phyloP scores from a whole-genome alignment of 2,329 filamentous ascomycete genomes.

The Xylariales sp. region DNA sequence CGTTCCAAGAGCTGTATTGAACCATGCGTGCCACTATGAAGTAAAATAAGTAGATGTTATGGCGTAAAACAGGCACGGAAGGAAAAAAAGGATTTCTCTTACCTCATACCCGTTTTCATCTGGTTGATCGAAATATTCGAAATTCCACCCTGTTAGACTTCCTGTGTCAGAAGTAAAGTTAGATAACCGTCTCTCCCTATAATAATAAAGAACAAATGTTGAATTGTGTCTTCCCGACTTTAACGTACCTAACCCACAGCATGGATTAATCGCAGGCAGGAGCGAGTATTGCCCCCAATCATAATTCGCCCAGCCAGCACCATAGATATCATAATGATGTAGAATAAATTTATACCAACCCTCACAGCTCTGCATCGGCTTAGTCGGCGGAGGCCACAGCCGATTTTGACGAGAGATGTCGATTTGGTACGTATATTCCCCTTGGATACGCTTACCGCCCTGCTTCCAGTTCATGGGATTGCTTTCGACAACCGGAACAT shows the following conservation, averaged over 20 bases:
- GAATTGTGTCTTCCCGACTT: too few relatives aligned
- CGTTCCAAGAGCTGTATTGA: slow-evolving; percentile 2
- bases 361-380: background rate
- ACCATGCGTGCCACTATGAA: slow-evolving; percentile 2
- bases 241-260: background rate
- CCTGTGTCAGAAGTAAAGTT: background rate
- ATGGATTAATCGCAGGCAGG: background rate
- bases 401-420: background rate
- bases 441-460: background rate
- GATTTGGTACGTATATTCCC: background rate
- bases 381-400: background rate
- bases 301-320: slow-evolving; percentile 1
- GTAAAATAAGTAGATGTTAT: background rate
- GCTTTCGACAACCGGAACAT: background rate
- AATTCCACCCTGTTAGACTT: background rate
- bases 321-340: slow-evolving; percentile 1
- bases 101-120: slow-evolving; percentile 1
- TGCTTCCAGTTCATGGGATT: background rate
- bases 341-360: slow-evolving; percentile 1
- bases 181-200: too few relatives aligned
- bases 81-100: background rate
- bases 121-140: slow-evolving; percentile 2
- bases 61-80: background rate
- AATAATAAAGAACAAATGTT: too few relatives aligned
- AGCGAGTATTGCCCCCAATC: background rate